Base-by-base conservation (phyloP, 2,329 filamentous ascomycete genomes). In the Truncatella angustata region DNA sequence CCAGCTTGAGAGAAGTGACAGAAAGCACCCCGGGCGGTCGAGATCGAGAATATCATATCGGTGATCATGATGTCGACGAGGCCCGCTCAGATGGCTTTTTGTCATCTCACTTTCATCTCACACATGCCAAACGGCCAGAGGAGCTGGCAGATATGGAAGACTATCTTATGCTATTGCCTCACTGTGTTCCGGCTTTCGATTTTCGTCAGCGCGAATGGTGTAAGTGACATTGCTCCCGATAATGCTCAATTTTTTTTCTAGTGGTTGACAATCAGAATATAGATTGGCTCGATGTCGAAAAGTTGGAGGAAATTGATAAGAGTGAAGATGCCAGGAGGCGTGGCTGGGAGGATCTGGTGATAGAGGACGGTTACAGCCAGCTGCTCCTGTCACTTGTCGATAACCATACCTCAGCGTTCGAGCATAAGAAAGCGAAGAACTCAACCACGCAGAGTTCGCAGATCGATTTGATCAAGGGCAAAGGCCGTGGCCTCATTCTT, bases 401-500 rank as follows among this genome's bases (percentile, higher is more conserved):
- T 5, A 56, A 54, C n/a, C 56, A 39, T 18, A 32, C 36, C 26
- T 32, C 26, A 18, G n/a, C 23, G 24, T 12, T 35, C 14, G 24
- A 32, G n/a, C 7, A 9, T n/a, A 44, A 44, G 9, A 20, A 34
- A 7, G 23, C 18, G 18, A 23, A 10, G 11, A 32, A 30, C 21
- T 23, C 28, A 11, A 10, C 5, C 24, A 42, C 26, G n/a, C 2
- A 34, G 10, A 52, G 35, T 5, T 46, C 47, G 9, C 55, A 57
- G 24, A 28, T 54, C 2, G 51, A 60, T 21, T 35, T 58, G 3
- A 54, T 60, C 24, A 48, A 45, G 10, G 58, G 55, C n/a, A 60
- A 60, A 20, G 58, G 58, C 7, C 36, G 73, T 28, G 74, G 75
- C 3, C 64, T 77, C 10, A 70, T 77, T 51, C 66, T 76, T 21